Evolutionary conservation across 2,329 filamentous ascomycete species (phyloP).

Genomic region (Cucurbitaria berberidis): DNA sequence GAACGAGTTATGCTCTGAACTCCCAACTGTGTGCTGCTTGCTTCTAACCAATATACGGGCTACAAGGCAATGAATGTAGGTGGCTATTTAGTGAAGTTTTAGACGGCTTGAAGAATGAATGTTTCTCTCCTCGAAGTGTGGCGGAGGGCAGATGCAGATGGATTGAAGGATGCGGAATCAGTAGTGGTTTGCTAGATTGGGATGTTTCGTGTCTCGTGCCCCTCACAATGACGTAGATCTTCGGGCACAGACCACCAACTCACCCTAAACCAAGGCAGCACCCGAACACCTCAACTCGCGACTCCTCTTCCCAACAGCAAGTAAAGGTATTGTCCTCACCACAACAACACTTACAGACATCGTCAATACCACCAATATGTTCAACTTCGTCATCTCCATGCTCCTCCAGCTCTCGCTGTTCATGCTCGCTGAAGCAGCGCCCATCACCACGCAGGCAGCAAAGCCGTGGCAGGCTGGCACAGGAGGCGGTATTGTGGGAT

Average conservation of each 20-base stretch:
- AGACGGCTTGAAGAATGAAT: too few relatives aligned
- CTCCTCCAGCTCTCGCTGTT: constrained; percentile 61
- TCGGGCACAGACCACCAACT: constrained; percentile 10
- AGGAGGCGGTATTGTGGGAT: constrained; percentile 66
- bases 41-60: too few relatives aligned
- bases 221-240: constrained; percentile 22
- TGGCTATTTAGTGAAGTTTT: too few relatives aligned
- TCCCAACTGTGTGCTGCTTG: too few relatives aligned
- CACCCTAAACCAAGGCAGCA: constrained; percentile 21
- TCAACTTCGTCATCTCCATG: constrained; percentile 48
- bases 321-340: neutral
- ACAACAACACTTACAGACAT: neutral
- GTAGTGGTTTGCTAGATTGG: constrained; percentile 1
- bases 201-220: constrained; percentile 7
- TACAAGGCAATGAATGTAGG: too few relatives aligned
- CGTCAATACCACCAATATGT: constrained; percentile 28
- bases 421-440: constrained; percentile 58
- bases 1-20: too few relatives aligned
- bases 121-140: too few relatives aligned
- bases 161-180: too few relatives aligned
- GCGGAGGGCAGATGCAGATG: neutral
- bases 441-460: constrained; percentile 46
- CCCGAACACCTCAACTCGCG: neutral
- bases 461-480: constrained; percentile 65
- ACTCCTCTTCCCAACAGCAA: neutral